A percentile compares a stretch with the other conserved stretches of the same genome.
Evolutionary conservation across 2,329 filamentous ascomycete genomes (phyloP).

Genomic region (Claviceps lovelessii): DNA sequence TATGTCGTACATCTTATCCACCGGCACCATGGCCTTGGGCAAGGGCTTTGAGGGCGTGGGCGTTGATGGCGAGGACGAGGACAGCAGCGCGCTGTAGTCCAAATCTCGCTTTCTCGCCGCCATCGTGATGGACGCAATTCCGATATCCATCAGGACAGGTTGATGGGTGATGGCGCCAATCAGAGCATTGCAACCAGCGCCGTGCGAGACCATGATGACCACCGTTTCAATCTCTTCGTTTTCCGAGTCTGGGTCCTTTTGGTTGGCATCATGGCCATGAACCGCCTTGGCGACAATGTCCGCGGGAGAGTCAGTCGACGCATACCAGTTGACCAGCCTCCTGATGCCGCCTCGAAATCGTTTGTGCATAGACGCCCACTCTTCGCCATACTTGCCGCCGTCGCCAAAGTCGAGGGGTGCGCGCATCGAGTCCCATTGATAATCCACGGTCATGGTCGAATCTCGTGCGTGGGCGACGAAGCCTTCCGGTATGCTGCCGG

Average conservation of each 20-base stretch:
- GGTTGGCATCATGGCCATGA: conserved; percentile 8
- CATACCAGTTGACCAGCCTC: conserved; percentile 74
- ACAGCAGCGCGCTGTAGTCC: conserved; percentile 22
- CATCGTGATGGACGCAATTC: conserved; percentile 82
- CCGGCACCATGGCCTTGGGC: conserved; percentile 22
- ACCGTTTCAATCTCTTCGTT: conserved; percentile 54
- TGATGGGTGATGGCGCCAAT: conserved; percentile 86
- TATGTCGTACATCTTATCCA: conserved; percentile 56
- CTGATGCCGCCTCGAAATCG: conserved; percentile 70
- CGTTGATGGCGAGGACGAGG: conserved; percentile 8
- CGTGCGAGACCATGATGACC: conserved; percentile 80
- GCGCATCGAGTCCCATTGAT: conserved; percentile 88
- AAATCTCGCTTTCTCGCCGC: conserved; percentile 47
- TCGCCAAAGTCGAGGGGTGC: conserved; percentile 68
- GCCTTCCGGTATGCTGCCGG: conserved; percentile 70
- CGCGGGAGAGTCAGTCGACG: conserved; percentile 34
- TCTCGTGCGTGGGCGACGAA: conserved; percentile 86
- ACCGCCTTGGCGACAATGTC: conserved; percentile 33
- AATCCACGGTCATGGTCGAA: conserved; percentile 74
- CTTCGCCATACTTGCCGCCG: conserved; percentile 77
- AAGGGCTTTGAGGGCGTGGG: conserved; percentile 10
- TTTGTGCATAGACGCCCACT: conserved; percentile 92
- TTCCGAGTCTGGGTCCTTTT: conserved; percentile 25
- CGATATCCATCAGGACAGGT: conserved; percentile 79
- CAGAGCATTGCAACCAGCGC: conserved; percentile 88